Evolutionary conservation across 2,329 filamentous ascomycete genomes (phyloP), one percentile per base, ranked within the genome.

Genomic region (Dothistroma septosporum): DNA sequence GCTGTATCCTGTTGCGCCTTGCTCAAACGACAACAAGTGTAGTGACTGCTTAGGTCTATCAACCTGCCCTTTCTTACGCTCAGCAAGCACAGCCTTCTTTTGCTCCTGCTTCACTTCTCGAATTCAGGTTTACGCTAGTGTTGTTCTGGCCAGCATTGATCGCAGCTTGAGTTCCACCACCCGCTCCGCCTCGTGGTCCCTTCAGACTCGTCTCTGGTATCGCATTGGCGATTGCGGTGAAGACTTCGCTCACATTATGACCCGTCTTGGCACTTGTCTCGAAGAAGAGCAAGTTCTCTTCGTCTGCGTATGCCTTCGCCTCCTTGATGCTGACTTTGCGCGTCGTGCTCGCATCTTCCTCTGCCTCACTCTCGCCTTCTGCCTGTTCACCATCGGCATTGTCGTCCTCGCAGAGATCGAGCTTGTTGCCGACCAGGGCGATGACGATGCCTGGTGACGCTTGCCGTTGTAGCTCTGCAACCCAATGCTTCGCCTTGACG

Each of bases 241-340:
- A 99, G 33, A 99, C 94, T 70, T 97, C 93, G 57, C 89, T 87
- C 44, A 99, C 94, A 75, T 97, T 97, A 73, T 89, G 85, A 28
- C 94, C 94, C 4, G 91, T 94, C 86, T 99, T 99, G 53, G 94
- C 94, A 75, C 91, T 96, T 16, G 94, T 99, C 82, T 99, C 94
- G 76, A 97, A 97, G 80, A 99, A 99, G 66, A 99, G 77, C 67
- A 99, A 80, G 58, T 88, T 86, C 78, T 99, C 94, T 77, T 97
- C 93, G 68, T 97, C 92, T 8, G 94, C 94, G 77, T 97, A 99
- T 58, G 86, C 81, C 79, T 92, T 91, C 47, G 92, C 94, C 79
- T 97, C 92, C 66, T 91, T 88, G n/a, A 88, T 94, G 55, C 89
- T 86, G 35, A 99, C 86, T 78, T 96, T 96, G 69, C 94, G 84